phyloP scores from a whole-genome alignment of 805 yeast species.

The Metschnikowia shivogae region DNA sequence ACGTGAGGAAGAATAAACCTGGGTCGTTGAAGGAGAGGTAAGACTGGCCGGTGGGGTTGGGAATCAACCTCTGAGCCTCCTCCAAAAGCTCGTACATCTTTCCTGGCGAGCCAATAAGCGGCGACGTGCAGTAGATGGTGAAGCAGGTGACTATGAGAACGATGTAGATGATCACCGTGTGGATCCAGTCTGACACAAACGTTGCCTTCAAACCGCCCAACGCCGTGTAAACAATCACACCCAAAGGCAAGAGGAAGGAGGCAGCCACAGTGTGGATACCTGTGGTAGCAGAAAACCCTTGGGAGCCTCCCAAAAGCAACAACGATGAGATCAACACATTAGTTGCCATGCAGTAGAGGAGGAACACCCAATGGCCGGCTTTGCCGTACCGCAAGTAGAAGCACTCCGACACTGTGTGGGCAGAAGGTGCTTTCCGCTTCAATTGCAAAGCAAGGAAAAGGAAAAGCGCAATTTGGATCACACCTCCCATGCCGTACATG shows the following conservation, averaged over 20 bases:
- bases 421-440: slow-evolving; percentile 17
- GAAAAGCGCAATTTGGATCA: slow-evolving; percentile 18
- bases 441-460: slow-evolving; percentile 20
- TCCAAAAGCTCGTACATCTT: slow-evolving; percentile 39
- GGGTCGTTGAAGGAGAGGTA: slow-evolving; percentile 15
- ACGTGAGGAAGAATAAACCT: slow-evolving; percentile 15
- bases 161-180: slow-evolving; percentile 45
- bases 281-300: slow-evolving; percentile 10
- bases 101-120: slow-evolving; percentile 42
- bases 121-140: slow-evolving; percentile 32
- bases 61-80: slow-evolving; percentile 19
- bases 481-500: slow-evolving; percentile 11
- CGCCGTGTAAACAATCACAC: slow-evolving; percentile 68
- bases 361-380: slow-evolving; percentile 13
- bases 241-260: slow-evolving; percentile 44
- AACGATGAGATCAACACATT: slow-evolving; percentile 14
- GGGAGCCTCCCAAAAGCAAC: slow-evolving; percentile 9
- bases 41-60: slow-evolving; percentile 3
- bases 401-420: slow-evolving; percentile 20
- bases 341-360: slow-evolving; percentile 12
- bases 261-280: slow-evolving; percentile 31
- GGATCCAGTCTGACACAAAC: slow-evolving; percentile 72
- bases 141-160: slow-evolving; percentile 32
- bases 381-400: slow-evolving; percentile 14
- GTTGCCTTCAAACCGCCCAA: slow-evolving; percentile 85